Evolutionary conservation across 139 green algal genomes (phyloP).

Genomic region (Chlorella ohadii): DNA sequence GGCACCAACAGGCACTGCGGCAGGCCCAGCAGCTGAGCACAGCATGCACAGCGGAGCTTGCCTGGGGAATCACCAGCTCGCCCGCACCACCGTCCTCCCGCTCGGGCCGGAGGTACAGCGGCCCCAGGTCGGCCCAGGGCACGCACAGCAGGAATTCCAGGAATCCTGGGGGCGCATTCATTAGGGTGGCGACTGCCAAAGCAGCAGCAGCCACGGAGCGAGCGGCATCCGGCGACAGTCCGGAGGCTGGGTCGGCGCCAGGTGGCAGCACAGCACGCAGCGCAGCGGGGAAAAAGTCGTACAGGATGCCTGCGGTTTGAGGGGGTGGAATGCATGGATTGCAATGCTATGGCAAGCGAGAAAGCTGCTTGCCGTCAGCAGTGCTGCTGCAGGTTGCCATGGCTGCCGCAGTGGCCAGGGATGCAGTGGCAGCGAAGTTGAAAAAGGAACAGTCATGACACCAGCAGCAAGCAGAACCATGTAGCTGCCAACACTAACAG

Average conservation of each 20-base stretch:
- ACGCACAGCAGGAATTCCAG: conserved; percentile 83
- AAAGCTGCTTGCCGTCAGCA: too few species aligned
- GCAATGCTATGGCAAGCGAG: too few species aligned
- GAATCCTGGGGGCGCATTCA: conserved; percentile 76
- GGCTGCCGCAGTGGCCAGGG: too few species aligned
- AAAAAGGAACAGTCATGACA: too few species aligned
- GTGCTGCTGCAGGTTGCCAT: too few species aligned
- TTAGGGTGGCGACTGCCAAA: conserved; percentile 54
- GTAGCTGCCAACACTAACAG: too few species aligned
- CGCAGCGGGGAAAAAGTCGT: conserved; percentile 36
- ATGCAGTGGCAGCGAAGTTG: too few species aligned
- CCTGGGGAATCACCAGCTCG: neutral
- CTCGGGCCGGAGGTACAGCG: conserved; percentile 35
- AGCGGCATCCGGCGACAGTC: neutral
- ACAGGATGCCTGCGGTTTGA: conserved; percentile 27
- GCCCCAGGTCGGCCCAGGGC: conserved; percentile 71
- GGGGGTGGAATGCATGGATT: neutral
- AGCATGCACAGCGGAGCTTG: too few species aligned
- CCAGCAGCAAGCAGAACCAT: too few species aligned
- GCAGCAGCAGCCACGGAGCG: conserved; percentile 30
- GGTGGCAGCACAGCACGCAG: conserved; percentile 14
- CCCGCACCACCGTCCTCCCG: neutral
- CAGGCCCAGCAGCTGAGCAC: too few species aligned
- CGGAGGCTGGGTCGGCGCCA: neutral
- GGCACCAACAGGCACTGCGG: too few species aligned